A percentile compares a stretch with the other conserved stretches of the same genome.
Evolutionary conservation across 371 early-diverging fungal species (phyloP).

Genomic region (Zopfochytrium polystomum): DNA sequence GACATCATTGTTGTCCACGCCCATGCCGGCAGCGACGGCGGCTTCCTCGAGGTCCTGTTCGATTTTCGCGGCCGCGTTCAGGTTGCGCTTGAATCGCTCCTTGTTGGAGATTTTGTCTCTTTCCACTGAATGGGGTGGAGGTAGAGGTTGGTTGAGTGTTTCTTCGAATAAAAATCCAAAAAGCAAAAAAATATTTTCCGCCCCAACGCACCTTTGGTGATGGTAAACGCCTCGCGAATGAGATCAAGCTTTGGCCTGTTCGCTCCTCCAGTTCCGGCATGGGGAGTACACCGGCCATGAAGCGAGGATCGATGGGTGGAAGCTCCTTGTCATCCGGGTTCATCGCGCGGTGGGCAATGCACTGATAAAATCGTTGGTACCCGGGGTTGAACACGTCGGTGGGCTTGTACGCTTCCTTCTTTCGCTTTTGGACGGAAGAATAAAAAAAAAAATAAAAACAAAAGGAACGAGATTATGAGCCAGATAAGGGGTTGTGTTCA

Average conservation of each 20-base stretch:
- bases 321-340: slow-evolving; percentile 48
- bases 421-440: slow-evolving; percentile 19
- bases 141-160: background rate
- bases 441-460: slow-evolving; percentile 2
- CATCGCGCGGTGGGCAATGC: slow-evolving; percentile 57
- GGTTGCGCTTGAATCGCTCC: slow-evolving; percentile 21
- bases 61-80: slow-evolving; percentile 32
- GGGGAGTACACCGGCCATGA: slow-evolving; percentile 45
- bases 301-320: slow-evolving; percentile 50
- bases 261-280: slow-evolving; percentile 39
- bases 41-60: slow-evolving; percentile 17
- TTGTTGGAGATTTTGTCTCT: slow-evolving; percentile 25
- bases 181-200: background rate
- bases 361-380: slow-evolving; percentile 54
- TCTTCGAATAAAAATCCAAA: background rate
- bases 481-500: no score
- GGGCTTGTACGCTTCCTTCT: slow-evolving; percentile 30
- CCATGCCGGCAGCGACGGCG: slow-evolving; percentile 19
- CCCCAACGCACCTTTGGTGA: slow-evolving; percentile 46
- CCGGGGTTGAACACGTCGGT: slow-evolving; percentile 59
- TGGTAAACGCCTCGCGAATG: slow-evolving; percentile 44
- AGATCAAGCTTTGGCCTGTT: slow-evolving; percentile 37
- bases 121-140: slow-evolving; percentile 20
- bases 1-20: background rate
- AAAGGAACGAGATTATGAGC: no score